A percentile compares a stretch with the other conserved stretches of the same genome.
phyloP scores from a whole-genome alignment of 2,329 filamentous ascomycete genomes.

The Aspergillus glaucus region DNA sequence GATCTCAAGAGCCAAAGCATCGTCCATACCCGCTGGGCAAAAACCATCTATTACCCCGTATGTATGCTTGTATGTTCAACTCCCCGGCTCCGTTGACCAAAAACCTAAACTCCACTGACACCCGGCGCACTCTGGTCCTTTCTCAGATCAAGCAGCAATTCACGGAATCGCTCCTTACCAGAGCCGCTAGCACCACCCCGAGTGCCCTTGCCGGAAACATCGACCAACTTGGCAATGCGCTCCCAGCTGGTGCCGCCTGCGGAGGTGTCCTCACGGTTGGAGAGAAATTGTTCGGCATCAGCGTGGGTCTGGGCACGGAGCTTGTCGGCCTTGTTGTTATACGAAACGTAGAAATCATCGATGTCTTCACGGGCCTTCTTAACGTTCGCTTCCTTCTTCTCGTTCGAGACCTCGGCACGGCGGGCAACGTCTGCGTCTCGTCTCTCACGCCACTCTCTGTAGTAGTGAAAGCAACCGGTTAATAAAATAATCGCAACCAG shows the following conservation, averaged over 20 bases:
- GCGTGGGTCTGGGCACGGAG: conserved; percentile 77
- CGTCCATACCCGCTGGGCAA: no score
- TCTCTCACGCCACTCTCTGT: conserved; percentile 78
- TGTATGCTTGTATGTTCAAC: neutral
- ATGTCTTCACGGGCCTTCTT: conserved; percentile 89
- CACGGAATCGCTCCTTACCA: conserved; percentile 93
- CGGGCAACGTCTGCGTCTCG: conserved; percentile 77
- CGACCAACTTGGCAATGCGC: conserved; percentile 94
- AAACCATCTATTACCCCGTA: neutral
- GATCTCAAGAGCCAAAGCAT: neutral
- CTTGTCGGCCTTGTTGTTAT: conserved; percentile 98
- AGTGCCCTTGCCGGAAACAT: conserved; percentile 86
- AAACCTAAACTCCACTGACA: conserved; percentile 42
- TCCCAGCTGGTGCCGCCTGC: conserved; percentile 98
- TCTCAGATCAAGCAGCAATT: conserved; percentile 75
- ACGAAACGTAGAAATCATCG: conserved; percentile 99
- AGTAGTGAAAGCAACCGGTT: neutral
- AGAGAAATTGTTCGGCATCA: conserved; percentile 89
- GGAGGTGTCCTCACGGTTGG: conserved; percentile 82
- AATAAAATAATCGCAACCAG: neutral
- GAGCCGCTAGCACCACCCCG: conserved; percentile 82
- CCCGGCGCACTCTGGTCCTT: conserved; percentile 86
- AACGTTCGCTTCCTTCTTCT: conserved; percentile 77
- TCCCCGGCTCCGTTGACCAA: neutral
- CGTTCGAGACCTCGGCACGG: conserved; percentile 74